A percentile compares a stretch with the other conserved stretches of the same genome.
Evolutionary conservation across 441 rosid species (phyloP).

Genomic region (Gossypium laxum): DNA sequence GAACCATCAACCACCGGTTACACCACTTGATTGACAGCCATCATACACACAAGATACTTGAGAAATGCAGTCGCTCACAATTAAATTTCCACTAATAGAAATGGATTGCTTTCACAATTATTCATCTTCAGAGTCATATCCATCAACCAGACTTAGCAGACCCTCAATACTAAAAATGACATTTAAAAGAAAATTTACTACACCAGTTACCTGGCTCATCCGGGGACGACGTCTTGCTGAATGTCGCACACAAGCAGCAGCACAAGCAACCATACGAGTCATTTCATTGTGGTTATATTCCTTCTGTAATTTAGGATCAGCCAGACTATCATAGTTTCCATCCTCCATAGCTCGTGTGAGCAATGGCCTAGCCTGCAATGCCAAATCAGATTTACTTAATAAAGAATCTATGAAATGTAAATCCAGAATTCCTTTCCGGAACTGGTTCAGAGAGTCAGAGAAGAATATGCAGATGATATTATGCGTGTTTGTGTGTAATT

Average conservation of each 20-base stretch:
- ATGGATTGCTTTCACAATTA: not conserved
- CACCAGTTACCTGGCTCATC: conserved; percentile 69
- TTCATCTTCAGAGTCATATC: not conserved
- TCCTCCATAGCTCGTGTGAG: conserved; percentile 61
- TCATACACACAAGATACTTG: not conserved
- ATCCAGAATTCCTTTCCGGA: not conserved
- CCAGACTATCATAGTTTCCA: conserved; percentile 55
- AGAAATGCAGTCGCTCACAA: not conserved
- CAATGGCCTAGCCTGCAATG: conserved; percentile 67
- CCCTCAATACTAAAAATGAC: not conserved
- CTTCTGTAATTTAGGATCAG: conserved; percentile 50
- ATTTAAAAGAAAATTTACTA: not conserved
- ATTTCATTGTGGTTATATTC: conserved; percentile 59
- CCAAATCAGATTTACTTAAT: not conserved
- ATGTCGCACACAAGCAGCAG: conserved; percentile 87
- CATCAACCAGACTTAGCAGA: not conserved
- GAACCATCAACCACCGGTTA: not conserved
- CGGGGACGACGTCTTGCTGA: conserved; percentile 80
- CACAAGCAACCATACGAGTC: conserved; percentile 86
- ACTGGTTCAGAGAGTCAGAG: not conserved
- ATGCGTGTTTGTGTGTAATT: not conserved
- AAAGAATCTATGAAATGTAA: not conserved
- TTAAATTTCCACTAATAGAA: not conserved
- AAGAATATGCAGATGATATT: not conserved
- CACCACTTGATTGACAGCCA: not conserved